phyloP scores from a whole-genome alignment of 805 yeast species.

The Komagataella pseudopastoris region DNA sequence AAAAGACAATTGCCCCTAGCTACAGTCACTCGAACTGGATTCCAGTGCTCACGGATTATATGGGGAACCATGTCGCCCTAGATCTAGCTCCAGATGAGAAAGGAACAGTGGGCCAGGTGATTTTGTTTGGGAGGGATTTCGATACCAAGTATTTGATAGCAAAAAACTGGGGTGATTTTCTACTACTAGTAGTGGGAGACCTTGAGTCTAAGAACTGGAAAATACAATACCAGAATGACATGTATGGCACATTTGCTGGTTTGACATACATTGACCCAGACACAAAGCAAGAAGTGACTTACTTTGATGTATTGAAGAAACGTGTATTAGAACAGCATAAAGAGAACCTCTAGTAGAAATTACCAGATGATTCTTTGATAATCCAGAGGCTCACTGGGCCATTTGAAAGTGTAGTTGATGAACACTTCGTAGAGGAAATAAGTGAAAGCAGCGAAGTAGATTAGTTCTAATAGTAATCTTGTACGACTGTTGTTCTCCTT shows the following conservation, averaged over 20 bases:
- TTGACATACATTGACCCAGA: slow-evolving; percentile 48
- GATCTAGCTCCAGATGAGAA: slow-evolving; percentile 67
- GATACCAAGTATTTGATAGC: slow-evolving; percentile 79
- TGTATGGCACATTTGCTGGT: slow-evolving; percentile 57
- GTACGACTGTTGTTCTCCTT: slow-evolving; percentile 9
- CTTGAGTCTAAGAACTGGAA: slow-evolving; percentile 65
- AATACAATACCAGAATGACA: slow-evolving; percentile 46
- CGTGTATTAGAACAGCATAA: slow-evolving; percentile 1
- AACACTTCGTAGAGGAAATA: slow-evolving; percentile 40
- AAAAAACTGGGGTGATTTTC: slow-evolving; percentile 77
- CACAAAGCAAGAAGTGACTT: slow-evolving; percentile 27
- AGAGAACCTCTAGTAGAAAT: slow-evolving; percentile 3
- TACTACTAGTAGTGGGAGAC: slow-evolving; percentile 70
- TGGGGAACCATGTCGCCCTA: slow-evolving; percentile 81
- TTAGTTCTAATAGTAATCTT: slow-evolving; percentile 38
- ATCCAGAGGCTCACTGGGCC: slow-evolving; percentile 47
- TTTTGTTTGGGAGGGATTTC: slow-evolving; percentile 81
- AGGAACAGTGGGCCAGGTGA: slow-evolving; percentile 78
- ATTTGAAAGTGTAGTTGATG: slow-evolving; percentile 44
- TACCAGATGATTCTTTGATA: slow-evolving; percentile 86
- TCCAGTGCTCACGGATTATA: slow-evolving; percentile 73
- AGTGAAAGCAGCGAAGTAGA: slow-evolving; percentile 51
- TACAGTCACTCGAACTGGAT: slow-evolving; percentile 85
- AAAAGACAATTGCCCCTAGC: slow-evolving; percentile 47
- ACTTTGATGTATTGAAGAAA: slow-evolving; percentile 20